Conservation (phyloP, 192 early-diverging fungal species). For the Obelidium mucronatum region DNA sequence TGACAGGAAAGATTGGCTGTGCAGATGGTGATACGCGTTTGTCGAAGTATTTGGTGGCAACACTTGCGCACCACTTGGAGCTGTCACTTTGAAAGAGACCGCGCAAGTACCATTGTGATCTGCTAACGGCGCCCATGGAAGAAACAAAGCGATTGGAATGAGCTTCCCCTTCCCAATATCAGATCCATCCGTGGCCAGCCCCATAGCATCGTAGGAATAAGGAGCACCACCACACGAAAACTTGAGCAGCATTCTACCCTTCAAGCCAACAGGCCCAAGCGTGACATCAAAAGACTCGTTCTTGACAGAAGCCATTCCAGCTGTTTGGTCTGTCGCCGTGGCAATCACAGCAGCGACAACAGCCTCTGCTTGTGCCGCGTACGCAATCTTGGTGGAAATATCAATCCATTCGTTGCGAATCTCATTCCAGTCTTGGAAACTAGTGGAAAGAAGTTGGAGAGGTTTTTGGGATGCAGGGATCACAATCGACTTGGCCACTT, state of each 20-base stretch:
- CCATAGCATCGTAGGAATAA: conserved; percentile 18
- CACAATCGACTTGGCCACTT: conserved; percentile 25
- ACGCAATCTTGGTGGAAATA: conserved; percentile 9
- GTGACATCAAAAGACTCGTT: conserved; percentile 22
- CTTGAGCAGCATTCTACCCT: conserved; percentile 12
- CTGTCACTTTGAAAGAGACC: background rate
- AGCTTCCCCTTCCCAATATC: conserved; percentile 17
- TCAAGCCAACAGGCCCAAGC: conserved; percentile 9
- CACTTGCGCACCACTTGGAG: background rate
- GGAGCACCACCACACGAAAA: conserved; percentile 12
- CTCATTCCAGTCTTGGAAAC: conserved; percentile 25
- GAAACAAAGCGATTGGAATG: conserved; percentile 12
- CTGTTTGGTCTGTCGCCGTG: conserved; percentile 6
- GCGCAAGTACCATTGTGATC: conserved; percentile 5
- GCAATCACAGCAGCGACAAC: conserved; percentile 17
- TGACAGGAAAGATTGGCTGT: background rate
- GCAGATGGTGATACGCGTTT: conserved; percentile 6
- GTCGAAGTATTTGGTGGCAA: background rate
- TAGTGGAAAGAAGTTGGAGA: conserved; percentile 9
- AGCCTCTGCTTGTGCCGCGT: conserved; percentile 19
- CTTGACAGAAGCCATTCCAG: conserved; percentile 11
- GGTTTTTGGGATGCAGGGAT: background rate
- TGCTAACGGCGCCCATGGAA: conserved; percentile 8
- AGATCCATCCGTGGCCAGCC: background rate
- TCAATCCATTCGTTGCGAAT: background rate